Percentiles rank a stretch among this genome's conserved stretches.
These are phyloP conservation scores for Aotearoamyces nothofagi DNA, from an alignment of 2,329 filamentous ascomycete species.

Conservation along the genomic window DNA sequence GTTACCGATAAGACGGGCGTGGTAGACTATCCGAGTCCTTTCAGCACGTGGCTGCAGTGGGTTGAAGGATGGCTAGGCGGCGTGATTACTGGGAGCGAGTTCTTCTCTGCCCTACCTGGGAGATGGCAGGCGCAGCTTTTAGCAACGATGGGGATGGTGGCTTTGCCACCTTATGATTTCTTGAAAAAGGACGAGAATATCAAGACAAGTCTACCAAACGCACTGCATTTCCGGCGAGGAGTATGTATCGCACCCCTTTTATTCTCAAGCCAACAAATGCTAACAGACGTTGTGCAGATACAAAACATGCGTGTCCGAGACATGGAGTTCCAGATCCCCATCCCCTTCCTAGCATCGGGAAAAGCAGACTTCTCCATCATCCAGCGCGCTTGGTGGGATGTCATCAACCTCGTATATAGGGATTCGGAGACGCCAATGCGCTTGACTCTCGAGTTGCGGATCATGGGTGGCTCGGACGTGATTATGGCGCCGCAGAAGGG, in stretches of 20 bases:
- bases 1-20: conserved; percentile 17
- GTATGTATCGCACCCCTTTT: conserved; percentile 8
- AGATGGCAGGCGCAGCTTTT: conserved; percentile 22
- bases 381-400: conserved; percentile 33
- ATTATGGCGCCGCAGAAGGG: conserved; percentile 28
- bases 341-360: conserved; percentile 20
- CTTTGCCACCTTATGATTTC: conserved; percentile 14
- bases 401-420: conserved; percentile 27
- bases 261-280: neutral
- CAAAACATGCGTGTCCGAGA: conserved; percentile 31
- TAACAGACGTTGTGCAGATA: conserved; percentile 11
- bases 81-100: conserved; percentile 19
- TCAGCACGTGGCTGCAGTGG: conserved; percentile 16
- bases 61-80: conserved; percentile 22
- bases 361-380: conserved; percentile 27
- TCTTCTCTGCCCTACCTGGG: conserved; percentile 21
- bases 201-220: conserved; percentile 28
- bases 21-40: conserved; percentile 22
- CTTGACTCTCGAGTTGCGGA: conserved; percentile 27
- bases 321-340: conserved; percentile 28
- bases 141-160: conserved; percentile 20
- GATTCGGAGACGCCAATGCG: conserved; percentile 24
- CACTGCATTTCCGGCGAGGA: conserved; percentile 30
- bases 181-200: conserved; percentile 13
- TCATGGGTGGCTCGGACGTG: conserved; percentile 26